A percentile compares a stretch with the other conserved stretches of the same genome.
Evolutionary conservation across 345 rosid species (phyloP).

Genomic region (Toxicodendron radicans): DNA sequence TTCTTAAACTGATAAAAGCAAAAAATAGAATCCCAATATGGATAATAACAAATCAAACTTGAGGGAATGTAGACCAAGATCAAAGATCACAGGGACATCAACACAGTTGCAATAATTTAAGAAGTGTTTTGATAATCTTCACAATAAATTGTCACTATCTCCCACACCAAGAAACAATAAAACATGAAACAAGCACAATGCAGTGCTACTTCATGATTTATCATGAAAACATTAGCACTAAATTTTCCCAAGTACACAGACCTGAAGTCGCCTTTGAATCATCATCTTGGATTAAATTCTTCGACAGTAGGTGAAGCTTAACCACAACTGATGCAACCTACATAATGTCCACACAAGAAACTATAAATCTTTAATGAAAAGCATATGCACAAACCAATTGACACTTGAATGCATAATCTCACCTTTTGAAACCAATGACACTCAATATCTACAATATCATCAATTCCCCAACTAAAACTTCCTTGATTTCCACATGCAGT

Average conservation of each 20-base stretch:
- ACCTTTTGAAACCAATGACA: conserved; percentile 68
- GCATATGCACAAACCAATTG: conserved; percentile 12
- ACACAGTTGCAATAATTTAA: conserved; percentile 7
- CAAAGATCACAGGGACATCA: neutral
- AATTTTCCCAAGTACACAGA: conserved; percentile 24
- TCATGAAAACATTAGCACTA: conserved; percentile 8
- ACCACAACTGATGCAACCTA: conserved; percentile 63
- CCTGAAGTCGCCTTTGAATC: conserved; percentile 45
- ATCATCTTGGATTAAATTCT: conserved; percentile 39
- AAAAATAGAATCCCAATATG: neutral
- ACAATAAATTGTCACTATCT: conserved; percentile 6
- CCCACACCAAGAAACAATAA: neutral
- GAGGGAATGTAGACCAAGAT: neutral
- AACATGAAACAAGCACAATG: neutral
- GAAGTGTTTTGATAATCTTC: conserved; percentile 1
- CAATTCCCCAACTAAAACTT: conserved; percentile 48
- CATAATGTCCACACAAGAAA: conserved; percentile 21
- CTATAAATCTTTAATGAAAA: conserved; percentile 11
- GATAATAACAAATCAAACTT: neutral
- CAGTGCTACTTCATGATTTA: conserved; percentile 7
- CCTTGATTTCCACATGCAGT: conserved; percentile 35
- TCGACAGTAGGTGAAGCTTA: conserved; percentile 48
- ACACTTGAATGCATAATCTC: conserved; percentile 30
- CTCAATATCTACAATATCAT: conserved; percentile 63
- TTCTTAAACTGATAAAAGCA: neutral